phyloP scores from a whole-genome alignment of 768 basidiomycete genomes.

The Termitomyces sp. region DNA sequence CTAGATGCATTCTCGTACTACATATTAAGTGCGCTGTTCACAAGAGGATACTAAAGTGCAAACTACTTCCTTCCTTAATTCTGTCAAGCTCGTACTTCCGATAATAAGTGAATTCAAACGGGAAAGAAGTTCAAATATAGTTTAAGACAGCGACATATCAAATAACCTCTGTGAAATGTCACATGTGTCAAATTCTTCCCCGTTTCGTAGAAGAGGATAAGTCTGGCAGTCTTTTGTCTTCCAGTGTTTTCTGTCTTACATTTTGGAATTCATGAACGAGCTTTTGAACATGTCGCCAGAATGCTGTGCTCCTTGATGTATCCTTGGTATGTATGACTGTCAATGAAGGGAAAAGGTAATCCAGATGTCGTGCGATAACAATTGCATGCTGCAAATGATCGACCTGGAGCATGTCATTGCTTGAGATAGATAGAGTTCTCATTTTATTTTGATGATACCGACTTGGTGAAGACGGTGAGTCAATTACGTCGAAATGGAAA shows the following conservation, averaged over 20 bases:
- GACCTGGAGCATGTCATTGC: neutral
- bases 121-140: too few species aligned
- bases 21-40: too few species aligned
- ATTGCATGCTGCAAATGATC: neutral
- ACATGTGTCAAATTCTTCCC: too few species aligned
- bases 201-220: neutral
- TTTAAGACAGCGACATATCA: too few species aligned
- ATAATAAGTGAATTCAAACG: too few species aligned
- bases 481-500: neutral
- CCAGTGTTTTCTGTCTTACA: neutral
- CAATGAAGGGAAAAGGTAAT: neutral
- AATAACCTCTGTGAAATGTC: too few species aligned
- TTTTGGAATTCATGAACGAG: neutral
- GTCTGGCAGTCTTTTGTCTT: neutral
- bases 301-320: neutral
- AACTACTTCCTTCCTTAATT: too few species aligned
- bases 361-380: neutral
- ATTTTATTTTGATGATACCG: neutral
- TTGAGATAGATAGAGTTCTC: neutral
- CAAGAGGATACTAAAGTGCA: too few species aligned
- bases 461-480: neutral
- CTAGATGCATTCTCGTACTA: too few species aligned
- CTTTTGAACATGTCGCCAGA: neutral
- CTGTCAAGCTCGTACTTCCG: too few species aligned
- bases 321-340: neutral